Base-by-base conservation (phyloP, 2,329 filamentous ascomycete species). In the Claviceps capensis region DNA sequence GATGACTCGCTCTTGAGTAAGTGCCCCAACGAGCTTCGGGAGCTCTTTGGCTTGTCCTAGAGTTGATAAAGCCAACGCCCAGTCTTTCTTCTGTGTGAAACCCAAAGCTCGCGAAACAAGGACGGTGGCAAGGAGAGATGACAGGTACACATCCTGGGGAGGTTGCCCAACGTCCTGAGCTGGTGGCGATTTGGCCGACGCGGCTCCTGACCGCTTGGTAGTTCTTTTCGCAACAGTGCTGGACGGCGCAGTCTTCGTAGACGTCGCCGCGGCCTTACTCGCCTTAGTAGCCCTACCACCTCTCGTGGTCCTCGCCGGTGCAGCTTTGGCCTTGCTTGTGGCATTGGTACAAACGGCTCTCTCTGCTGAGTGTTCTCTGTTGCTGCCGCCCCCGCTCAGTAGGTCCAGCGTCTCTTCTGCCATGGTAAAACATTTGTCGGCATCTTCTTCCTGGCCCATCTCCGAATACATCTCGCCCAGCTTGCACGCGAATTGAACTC, bases 391-490 rank as follows among this genome's bases (percentile, higher is more conserved):
- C 4, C 60, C 58, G 36, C 74, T 61, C 8, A 58, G 58, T 22
- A 65, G 62, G 23, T 30, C 22, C 22, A 75, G 64, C 56, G 73
- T 74, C 13, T 65, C 65, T 56, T 80, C 78, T 5, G 77, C 78
- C 41, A 69, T 68, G 47, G 64, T 62, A 22, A 80, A 62, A 58
- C 78, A 68, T 17, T 69, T 62, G 8, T 59, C 53, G 42, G 73
- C 74, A 26, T 67, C 66, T 14, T 72, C 69, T 5, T 67, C 62
- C 19, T 78, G 69, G 19, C 70, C 69, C 44, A 72, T 67, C 41
- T 73, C 69, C n/a, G 72, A 71, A 57, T 74, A 80, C 16, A 83
- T 70, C 47, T 75, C 74, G 36, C 77, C 75, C 5, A 83, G 66
- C 57, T 77, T 72, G 51, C 77, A 79, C 0, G 77, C 72, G 34